Conservation (phyloP, 352 stramenopile species). For the Pythium apleroticum region DNA sequence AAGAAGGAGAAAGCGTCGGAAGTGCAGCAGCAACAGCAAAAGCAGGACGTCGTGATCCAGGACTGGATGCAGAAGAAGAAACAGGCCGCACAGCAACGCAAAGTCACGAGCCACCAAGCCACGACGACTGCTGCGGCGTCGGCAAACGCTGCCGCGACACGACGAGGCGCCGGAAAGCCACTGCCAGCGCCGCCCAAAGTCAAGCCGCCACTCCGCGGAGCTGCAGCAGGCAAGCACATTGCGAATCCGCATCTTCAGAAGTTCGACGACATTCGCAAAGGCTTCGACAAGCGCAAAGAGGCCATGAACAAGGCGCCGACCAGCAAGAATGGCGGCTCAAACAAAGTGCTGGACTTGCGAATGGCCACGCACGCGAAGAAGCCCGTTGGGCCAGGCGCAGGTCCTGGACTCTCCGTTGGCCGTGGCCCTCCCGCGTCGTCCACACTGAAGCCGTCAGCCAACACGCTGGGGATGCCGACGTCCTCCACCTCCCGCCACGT, state of each 20-base stretch:
- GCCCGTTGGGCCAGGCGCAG: not conserved
- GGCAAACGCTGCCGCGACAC: not conserved
- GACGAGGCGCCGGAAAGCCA: constrained; percentile 18
- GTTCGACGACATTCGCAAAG: constrained; percentile 66
- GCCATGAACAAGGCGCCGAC: constrained; percentile 40
- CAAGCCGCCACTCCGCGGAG: constrained; percentile 40
- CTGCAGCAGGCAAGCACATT: constrained; percentile 54
- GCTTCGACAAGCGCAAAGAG: constrained; percentile 57
- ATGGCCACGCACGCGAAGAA: constrained; percentile 16
- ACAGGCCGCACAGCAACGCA: constrained; percentile 55
- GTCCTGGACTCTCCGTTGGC: not conserved
- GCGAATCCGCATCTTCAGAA: constrained; percentile 59
- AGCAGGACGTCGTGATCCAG: constrained; percentile 76
- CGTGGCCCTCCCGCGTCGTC: not conserved
- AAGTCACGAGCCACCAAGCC: constrained; percentile 34
- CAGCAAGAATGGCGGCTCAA: constrained; percentile 17
- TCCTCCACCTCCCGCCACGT: not conserved
- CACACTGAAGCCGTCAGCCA: not conserved
- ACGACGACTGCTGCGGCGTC: not conserved
- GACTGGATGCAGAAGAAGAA: constrained; percentile 72
- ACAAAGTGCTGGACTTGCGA: constrained; percentile 28
- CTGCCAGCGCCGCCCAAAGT: constrained; percentile 45
- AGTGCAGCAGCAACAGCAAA: constrained; percentile 34
- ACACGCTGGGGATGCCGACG: not conserved
- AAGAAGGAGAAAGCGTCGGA: constrained; percentile 58